phyloP scores from a whole-genome alignment of 768 basidiomycete genomes.

The Psilocybe cubensis region DNA sequence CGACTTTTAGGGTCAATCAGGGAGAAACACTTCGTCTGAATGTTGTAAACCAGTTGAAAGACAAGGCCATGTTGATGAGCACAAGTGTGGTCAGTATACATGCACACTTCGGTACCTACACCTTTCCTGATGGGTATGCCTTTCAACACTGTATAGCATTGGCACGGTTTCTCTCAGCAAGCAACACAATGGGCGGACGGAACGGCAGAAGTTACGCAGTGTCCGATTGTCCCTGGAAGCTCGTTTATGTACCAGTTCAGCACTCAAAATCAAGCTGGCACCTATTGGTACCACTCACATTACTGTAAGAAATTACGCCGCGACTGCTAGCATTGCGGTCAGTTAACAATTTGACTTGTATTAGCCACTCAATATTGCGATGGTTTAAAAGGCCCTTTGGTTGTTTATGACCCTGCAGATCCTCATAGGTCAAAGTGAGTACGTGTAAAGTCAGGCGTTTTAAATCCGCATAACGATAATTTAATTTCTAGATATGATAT shows the following conservation, averaged over 20 bases:
- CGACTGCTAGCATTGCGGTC: background rate
- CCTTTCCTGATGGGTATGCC: background rate
- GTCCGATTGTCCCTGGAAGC: conserved; percentile 41
- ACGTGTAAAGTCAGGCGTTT: background rate
- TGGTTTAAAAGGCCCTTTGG: conserved; percentile 47
- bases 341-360: background rate
- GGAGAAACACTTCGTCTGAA: conserved; percentile 40
- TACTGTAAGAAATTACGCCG: conserved; percentile 23
- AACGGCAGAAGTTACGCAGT: conserved; percentile 39
- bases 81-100: conserved; percentile 31
- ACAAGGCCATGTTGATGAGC: conserved; percentile 39
- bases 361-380: conserved; percentile 59
- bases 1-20: conserved; percentile 4
- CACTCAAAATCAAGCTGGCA: conserved; percentile 40
- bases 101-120: background rate
- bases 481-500: conserved; percentile 30
- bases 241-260: conserved; percentile 31
- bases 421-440: conserved; percentile 24
- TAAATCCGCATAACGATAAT: background rate
- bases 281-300: conserved; percentile 51
- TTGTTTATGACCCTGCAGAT: conserved; percentile 29
- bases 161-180: conserved; percentile 44
- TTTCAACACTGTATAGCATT: conserved; percentile 38
- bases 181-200: conserved; percentile 45
- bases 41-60: conserved; percentile 40